Conservation (phyloP, 208 protist species). For the Acanthamoeba quina region DNA sequence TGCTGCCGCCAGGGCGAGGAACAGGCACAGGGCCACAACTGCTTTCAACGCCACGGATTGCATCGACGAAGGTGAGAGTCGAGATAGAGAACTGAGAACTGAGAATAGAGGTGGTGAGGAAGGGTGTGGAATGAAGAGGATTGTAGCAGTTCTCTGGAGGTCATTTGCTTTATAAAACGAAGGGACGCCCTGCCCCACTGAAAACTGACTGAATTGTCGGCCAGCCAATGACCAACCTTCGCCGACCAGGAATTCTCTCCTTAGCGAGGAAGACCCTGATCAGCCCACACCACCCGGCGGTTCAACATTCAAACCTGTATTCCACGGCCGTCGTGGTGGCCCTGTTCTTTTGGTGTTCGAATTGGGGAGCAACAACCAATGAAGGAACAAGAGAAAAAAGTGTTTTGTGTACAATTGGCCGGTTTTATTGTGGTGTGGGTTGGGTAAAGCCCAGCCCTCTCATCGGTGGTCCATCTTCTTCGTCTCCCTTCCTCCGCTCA, state of each 20-base stretch:
- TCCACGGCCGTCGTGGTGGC: too few relatives aligned
- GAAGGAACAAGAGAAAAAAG: too few relatives aligned
- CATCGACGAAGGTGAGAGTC: neutral
- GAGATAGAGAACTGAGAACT: neutral
- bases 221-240: neutral
- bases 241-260: neutral
- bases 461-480: neutral
- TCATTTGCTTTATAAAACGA: neutral
- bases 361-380: too few relatives aligned
- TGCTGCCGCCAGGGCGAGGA: neutral
- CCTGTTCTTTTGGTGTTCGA: too few relatives aligned
- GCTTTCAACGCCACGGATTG: neutral
- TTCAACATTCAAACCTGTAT: too few relatives aligned
- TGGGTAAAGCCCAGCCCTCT: too few relatives aligned
- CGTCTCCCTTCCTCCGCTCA: neutral
- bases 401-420: too few relatives aligned
- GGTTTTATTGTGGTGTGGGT: too few relatives aligned
- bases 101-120: neutral
- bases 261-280: neutral
- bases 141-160: neutral
- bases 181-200: neutral
- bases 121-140: neutral
- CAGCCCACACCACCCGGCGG: too few relatives aligned
- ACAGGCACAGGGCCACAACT: neutral
- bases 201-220: neutral